Evolutionary conservation across 768 basidiomycete species (phyloP), one percentile per base, ranked within the genome.

Genomic region (Trametes villosa): DNA sequence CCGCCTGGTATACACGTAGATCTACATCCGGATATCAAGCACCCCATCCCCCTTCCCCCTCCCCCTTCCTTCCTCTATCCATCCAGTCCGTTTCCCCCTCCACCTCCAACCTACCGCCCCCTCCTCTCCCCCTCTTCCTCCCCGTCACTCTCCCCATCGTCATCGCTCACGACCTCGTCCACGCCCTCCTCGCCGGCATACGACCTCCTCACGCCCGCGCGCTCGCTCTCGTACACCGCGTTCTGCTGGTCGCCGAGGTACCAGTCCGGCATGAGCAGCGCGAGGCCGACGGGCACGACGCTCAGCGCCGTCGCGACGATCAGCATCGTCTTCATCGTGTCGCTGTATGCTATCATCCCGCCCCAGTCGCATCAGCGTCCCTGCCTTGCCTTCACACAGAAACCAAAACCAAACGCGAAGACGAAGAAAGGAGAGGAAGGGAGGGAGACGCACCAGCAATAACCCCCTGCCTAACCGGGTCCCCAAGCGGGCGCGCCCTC

Each of bases 201-300:
- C 27, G 34, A 34, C 26, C 45, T 36, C 33, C 45, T 34, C 5
- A 13, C 24, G 12, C 34, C 55, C 26, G 17, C 36, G 34, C 8
- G 22, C 56, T 63, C 65, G 24, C 60, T 41, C 31, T 53, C 49
- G 59, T 91, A 88, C 12, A 88, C 81, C 0, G 88, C 87, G 69
- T 91, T 92, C 72, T 92, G 90, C 41, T 75, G 76, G 65, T 89
- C 84, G 17, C 86, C 85, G 51, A 94, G 84, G 60, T 83, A 79
- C 79, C 84, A 87, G 67, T 90, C 76, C 15, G 84, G 83, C 77
- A 89, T 86, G 54, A 83, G 46, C 18, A 59, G 40, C 52, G 63
- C 49, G 41, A 64, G 58, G n/a, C 52, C 33, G 42, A 64, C 41
- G 36, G 63, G 58, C 13, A 64, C 31, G 27, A 56, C 48, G 53